Base-by-base conservation (phyloP, 345 rosid genomes). In the Dovyalis caffra region DNA sequence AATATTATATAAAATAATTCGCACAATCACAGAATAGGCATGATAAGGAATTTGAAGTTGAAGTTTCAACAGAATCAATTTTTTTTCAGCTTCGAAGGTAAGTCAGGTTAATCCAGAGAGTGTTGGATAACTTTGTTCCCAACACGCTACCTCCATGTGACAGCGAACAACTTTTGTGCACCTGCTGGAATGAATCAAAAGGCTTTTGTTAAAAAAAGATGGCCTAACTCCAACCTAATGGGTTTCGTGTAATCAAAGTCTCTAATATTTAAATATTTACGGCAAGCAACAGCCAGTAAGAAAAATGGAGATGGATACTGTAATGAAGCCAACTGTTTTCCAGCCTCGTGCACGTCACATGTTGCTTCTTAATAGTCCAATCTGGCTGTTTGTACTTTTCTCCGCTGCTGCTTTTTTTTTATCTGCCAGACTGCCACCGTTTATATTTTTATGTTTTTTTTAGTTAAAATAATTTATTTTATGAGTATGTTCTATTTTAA, bases 141-240 rank as follows among this genome's bases (percentile, higher is more conserved):
- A 0, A 4, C 38, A 75, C 78, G 73, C 53, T 23, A 75, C 73
- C 28, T 6, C 74, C 79, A 69, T 26, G 79, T 69, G 74, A 64
- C 0, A 2, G 5, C 12, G 4, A 26, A 0, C 8, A n/a, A 15
- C n/a, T 25, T 60, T 34, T 38, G 33, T 25, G 26, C n/a, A 45
- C 33, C 69, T 14, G 49, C 69, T 14, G 49, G 43, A 23, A 51
- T 29, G 20, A 69, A 70, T 29, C 43, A 20, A 43, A 37, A 37
- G 16, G 28, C 20, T 25, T 64, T 49, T 64, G 65, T 64, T 76
- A 18, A 2, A n/a, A 57, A 75, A 20, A 56, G 66, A 20, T 51
- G 69, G 16, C 74, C 61, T 47, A 26, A 26, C 5, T 3, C 28
- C 28, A 23, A 23, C 28, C 28, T 1, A 18, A 16, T 25, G 21